These are phyloP conservation scores for Buxus sempervirens DNA, from an alignment of 164 flowering plant species.

Conservation along the genomic window DNA sequence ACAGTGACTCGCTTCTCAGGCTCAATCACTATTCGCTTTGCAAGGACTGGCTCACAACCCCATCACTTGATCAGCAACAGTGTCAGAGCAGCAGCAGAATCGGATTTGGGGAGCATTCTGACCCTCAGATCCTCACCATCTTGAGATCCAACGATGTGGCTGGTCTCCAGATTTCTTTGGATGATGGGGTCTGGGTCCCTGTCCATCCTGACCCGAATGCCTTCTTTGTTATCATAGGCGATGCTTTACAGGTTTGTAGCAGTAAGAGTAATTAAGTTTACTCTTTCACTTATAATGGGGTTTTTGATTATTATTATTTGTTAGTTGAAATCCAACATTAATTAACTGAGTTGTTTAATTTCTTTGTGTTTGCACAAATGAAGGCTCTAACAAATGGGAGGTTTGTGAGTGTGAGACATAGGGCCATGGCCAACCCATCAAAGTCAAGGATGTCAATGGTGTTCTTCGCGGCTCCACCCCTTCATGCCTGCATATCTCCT, in stretches of 20 bases:
- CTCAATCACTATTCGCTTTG: conserved; percentile 73
- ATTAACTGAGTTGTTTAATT: neutral
- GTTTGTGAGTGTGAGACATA: conserved; percentile 65
- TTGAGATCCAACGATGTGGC: conserved; percentile 58
- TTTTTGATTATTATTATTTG: too few species aligned
- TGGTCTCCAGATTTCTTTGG: conserved; percentile 50
- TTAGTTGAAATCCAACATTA: too few species aligned
- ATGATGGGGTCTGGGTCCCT: conserved; percentile 57
- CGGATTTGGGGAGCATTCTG: conserved; percentile 73
- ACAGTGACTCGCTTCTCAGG: conserved; percentile 69
- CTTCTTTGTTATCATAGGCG: conserved; percentile 64
- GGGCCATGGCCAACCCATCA: conserved; percentile 48
- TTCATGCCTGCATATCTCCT: conserved; percentile 46
- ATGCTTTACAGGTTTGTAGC: conserved; percentile 48
- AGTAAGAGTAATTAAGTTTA: too few species aligned
- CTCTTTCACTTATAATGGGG: too few species aligned
- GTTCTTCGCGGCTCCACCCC: conserved; percentile 68
- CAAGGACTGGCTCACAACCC: conserved; percentile 16
- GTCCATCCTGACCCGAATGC: conserved; percentile 56
- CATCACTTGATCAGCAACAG: neutral
- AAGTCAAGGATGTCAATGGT: conserved; percentile 62
- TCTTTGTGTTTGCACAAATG: neutral
- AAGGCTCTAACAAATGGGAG: conserved; percentile 81
- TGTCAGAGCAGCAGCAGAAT: conserved; percentile 13
- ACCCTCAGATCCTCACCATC: conserved; percentile 67